A percentile compares a stretch with the other conserved stretches of the same genome.
phyloP scores from a whole-genome alignment of 2,329 filamentous ascomycete genomes.

The Lecanicillium sp. region DNA sequence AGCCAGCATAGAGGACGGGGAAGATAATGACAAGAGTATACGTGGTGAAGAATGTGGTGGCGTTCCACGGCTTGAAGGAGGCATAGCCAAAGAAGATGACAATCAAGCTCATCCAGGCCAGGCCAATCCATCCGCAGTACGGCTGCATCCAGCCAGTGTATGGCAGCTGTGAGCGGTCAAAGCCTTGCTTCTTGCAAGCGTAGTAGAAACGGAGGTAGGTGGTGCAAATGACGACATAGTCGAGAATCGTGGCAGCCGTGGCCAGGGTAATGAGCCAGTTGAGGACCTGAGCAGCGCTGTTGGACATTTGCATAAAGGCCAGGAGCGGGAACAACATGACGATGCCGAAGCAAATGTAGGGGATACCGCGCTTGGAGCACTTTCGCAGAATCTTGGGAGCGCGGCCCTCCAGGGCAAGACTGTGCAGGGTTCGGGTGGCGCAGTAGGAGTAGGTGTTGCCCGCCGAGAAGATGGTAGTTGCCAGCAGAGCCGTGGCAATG shows the following conservation, averaged over 20 bases:
- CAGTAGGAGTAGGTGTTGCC: no score
- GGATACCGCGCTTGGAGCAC: conserved; percentile 47
- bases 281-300: conserved; percentile 30
- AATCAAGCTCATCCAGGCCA: conserved; percentile 9
- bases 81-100: conserved; percentile 43
- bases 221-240: conserved; percentile 44
- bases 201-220: conserved; percentile 52
- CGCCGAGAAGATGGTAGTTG: conserved; percentile 41
- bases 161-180: conserved; percentile 35
- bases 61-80: conserved; percentile 41
- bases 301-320: conserved; percentile 36
- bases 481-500: conserved; percentile 45
- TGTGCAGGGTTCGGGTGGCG: conserved; percentile 48
- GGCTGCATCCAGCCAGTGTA: conserved; percentile 34
- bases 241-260: conserved; percentile 39
- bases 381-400: conserved; percentile 42
- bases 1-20: conserved; percentile 39
- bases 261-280: conserved; percentile 38
- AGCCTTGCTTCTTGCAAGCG: conserved; percentile 40
- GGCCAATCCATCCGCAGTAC: no score
- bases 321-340: conserved; percentile 40
- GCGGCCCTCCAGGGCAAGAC: conserved; percentile 45
- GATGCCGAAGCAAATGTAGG: conserved; percentile 40
- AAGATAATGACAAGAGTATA: conserved; percentile 43
- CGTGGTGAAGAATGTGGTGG: conserved; percentile 34